phyloP scores from a whole-genome alignment of 148 eudicot genomes.

The Arbutus unedo region DNA sequence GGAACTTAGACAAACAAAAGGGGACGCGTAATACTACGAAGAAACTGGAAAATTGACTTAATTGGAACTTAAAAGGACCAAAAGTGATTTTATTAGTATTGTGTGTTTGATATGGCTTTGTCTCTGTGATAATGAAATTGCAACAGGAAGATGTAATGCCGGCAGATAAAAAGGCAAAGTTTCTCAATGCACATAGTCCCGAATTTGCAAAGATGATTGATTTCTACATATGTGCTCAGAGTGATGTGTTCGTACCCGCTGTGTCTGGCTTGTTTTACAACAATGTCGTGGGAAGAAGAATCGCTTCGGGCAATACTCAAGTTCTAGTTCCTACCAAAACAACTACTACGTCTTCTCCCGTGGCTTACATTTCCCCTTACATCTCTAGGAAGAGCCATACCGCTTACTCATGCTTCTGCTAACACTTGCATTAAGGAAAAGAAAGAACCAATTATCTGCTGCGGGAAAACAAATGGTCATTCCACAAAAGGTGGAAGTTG shows the following conservation, averaged over 20 bases:
- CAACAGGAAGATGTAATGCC: slow-evolving; percentile 32
- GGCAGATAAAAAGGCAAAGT: slow-evolving; percentile 23
- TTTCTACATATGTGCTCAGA: slow-evolving; percentile 27
- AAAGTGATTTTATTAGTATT: background rate
- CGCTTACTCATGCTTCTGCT: slow-evolving; percentile 38
- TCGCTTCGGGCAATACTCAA: slow-evolving; percentile 27
- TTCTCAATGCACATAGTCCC: slow-evolving; percentile 5
- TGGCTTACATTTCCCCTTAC: slow-evolving; percentile 22
- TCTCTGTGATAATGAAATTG: background rate
- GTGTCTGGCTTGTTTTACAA: slow-evolving; percentile 24
- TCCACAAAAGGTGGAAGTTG: too few relatives aligned
- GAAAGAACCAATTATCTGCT: background rate
- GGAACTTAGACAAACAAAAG: background rate
- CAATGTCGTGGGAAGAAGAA: slow-evolving; percentile 34
- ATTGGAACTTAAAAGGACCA: background rate
- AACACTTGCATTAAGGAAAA: background rate
- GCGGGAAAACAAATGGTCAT: background rate
- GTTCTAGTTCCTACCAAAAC: slow-evolving; percentile 21
- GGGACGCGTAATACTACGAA: background rate
- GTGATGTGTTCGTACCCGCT: slow-evolving; percentile 35
- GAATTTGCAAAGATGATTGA: slow-evolving; percentile 22
- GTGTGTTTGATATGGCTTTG: background rate
- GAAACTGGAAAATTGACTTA: background rate
- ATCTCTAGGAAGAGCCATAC: slow-evolving; percentile 27
- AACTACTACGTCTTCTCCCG: background rate